Evolutionary conservation across 495 filamentous ascomycete species (phyloP), one percentile per base, ranked within the genome.

Genomic region (Sordaria brevicollis): DNA sequence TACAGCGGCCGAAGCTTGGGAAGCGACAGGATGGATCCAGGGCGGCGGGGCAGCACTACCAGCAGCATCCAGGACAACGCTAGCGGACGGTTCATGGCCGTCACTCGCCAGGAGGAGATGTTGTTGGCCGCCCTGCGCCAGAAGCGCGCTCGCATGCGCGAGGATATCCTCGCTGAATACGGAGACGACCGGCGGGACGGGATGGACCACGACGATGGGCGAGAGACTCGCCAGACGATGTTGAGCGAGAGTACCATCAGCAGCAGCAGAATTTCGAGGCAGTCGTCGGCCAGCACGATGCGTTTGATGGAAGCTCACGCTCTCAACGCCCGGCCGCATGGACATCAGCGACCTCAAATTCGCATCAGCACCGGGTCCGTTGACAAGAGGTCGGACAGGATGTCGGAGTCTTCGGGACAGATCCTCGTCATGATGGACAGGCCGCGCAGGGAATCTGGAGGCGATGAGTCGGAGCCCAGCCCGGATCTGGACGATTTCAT

Each of bases 81-180:
- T 33, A 83, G 85, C 71, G 90, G 87, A 66, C 89, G 89, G 39
- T 82, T 95, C 41, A 95, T 97, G 87, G 90, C 91, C 1, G 92
- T 96, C 65, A 96, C 92, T 0, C 85, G 88, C 67, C 92, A 96
- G 78, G 93, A 97, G 76, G 90, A 93, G 75, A 87, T 91, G 76
- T 82, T 97, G 6, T 81, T 97, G 8, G 91, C 92, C 72, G 91
- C 92, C 15, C 89, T 97, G 85, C 85, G 93, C 37, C 80, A 87
- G 73, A 93, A 93, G 75, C 85, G 91, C 54, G 91, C 92, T 37
- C 87, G 87, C 35, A 91, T 96, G 84, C 88, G 89, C 0, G 88
- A 92, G 68, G 88, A 89, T 68, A 86, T 90, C 66, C 89, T 92
- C 70, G 80, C 87, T 31, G 88, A 91, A 72, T 78, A 81, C 21